Evolutionary conservation across 331 rosid species (phyloP).

Genomic region (Quercus lobata): DNA sequence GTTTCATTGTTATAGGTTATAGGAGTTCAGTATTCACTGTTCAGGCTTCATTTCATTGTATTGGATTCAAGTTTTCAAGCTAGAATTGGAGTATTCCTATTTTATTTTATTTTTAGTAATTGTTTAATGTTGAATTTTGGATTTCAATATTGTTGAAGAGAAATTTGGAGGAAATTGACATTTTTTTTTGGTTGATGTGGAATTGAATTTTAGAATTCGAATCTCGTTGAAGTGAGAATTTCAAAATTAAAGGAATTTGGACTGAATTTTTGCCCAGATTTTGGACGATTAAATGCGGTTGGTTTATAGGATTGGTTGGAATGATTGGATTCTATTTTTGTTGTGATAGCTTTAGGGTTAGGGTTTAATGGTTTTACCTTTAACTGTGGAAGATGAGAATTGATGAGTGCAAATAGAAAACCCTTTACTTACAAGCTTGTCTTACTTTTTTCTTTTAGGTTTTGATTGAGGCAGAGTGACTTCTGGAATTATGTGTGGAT

Average conservation of each 20-base stretch:
- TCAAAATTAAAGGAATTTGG: background rate
- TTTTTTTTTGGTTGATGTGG: background rate
- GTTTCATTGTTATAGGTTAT: background rate
- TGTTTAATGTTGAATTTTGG: background rate
- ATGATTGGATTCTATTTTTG: background rate
- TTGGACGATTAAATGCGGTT: background rate
- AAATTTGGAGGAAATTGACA: background rate
- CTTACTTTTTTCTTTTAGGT: background rate
- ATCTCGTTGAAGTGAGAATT: background rate
- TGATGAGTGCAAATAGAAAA: background rate
- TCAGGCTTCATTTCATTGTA: background rate
- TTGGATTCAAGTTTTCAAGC: background rate
- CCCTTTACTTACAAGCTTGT: background rate
- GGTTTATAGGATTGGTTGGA: background rate
- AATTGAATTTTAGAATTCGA: background rate
- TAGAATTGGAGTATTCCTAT: background rate
- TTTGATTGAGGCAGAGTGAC: background rate
- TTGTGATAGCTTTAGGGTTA: background rate
- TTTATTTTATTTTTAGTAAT: no score
- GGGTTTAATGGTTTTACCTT: background rate
- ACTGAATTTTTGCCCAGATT: background rate
- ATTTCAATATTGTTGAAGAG: background rate
- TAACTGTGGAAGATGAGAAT: background rate
- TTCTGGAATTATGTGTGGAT: background rate
- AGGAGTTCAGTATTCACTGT: background rate